Percentiles rank a stretch among this genome's conserved stretches.
These are phyloP conservation scores for Aechmea fasciata DNA, from an alignment of 176 grass and related monocot species.

Conservation along the genomic window DNA sequence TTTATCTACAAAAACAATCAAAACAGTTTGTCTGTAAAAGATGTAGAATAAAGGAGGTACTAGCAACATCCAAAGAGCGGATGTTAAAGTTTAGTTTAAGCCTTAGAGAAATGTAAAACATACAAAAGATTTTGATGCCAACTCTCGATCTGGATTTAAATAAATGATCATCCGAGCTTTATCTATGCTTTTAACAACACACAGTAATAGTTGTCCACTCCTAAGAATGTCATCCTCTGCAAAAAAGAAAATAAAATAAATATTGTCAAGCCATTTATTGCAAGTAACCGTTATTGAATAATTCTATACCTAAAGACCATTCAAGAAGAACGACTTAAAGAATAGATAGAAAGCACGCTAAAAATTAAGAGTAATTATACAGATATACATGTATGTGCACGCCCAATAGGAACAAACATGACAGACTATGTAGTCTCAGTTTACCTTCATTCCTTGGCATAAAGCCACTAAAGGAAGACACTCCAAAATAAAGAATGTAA, in stretches of 20 bases:
- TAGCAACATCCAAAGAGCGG: conserved; percentile 13
- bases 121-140: conserved; percentile 76
- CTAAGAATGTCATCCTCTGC: conserved; percentile 47
- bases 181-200: conserved; percentile 67
- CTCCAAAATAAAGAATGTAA: conserved; percentile 96
- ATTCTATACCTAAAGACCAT: background rate
- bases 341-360: too few species aligned
- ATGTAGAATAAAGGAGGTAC: conserved; percentile 5
- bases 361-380: too few species aligned
- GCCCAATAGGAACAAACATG: too few species aligned
- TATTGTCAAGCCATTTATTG: background rate
- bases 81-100: conserved; percentile 57
- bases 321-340: too few species aligned
- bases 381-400: too few species aligned
- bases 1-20: conserved; percentile 50
- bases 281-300: background rate
- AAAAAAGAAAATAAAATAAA: conserved; percentile 13
- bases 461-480: conserved; percentile 76
- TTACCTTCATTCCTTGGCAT: conserved; percentile 67
- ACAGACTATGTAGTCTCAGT: background rate
- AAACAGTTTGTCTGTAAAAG: conserved; percentile 18
- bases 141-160: conserved; percentile 58
- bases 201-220: conserved; percentile 50
- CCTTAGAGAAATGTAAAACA: conserved; percentile 8
- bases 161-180: conserved; percentile 67